These are phyloP conservation scores for Uncinocarpus reesii DNA, from an alignment of 2,329 filamentous ascomycete genomes.

Conservation along the genomic window DNA sequence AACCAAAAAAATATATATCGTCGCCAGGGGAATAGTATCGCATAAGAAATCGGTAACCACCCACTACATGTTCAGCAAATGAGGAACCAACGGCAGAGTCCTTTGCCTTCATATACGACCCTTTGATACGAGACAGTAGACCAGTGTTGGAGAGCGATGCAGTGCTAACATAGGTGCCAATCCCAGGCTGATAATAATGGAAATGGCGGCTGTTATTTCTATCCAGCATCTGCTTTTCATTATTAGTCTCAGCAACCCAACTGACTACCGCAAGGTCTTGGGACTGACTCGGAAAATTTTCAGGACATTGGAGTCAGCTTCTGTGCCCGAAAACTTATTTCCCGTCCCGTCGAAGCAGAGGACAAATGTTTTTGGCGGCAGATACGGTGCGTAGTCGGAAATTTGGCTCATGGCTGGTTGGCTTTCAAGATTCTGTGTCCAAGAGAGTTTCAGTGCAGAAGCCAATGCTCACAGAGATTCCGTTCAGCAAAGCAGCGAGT, in stretches of 20 bases:
- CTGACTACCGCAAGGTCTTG: background rate
- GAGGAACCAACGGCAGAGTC: slow-evolving; percentile 20
- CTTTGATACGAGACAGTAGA: slow-evolving; percentile 21
- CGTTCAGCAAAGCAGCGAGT: too few species aligned
- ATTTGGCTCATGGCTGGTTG: slow-evolving; percentile 6
- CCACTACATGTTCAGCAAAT: slow-evolving; percentile 45
- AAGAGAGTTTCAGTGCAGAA: background rate
- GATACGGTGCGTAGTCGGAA: slow-evolving; percentile 25
- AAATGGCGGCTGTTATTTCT: slow-evolving; percentile 16
- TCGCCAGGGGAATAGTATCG: slow-evolving; percentile 43
- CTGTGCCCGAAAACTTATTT: slow-evolving; percentile 24
- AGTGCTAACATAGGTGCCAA: slow-evolving; percentile 37
- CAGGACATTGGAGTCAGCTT: slow-evolving; percentile 45
- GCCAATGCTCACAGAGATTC: too few species aligned
- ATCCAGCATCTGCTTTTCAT: slow-evolving; percentile 32
- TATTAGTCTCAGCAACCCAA: background rate
- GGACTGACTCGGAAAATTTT: slow-evolving; percentile 33
- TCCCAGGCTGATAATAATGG: slow-evolving; percentile 27
- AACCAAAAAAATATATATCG: slow-evolving; percentile 48
- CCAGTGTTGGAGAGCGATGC: slow-evolving; percentile 28
- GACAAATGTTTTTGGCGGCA: slow-evolving; percentile 31
- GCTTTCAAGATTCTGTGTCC: background rate
- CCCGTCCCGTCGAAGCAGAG: slow-evolving; percentile 24
- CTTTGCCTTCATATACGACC: slow-evolving; percentile 16
- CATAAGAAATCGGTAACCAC: slow-evolving; percentile 48